A percentile compares a stretch with the other conserved stretches of the same genome.
These are phyloP conservation scores for Chaetomium cochliodes DNA, from an alignment of 495 filamentous ascomycete species.

Conservation along the genomic window DNA sequence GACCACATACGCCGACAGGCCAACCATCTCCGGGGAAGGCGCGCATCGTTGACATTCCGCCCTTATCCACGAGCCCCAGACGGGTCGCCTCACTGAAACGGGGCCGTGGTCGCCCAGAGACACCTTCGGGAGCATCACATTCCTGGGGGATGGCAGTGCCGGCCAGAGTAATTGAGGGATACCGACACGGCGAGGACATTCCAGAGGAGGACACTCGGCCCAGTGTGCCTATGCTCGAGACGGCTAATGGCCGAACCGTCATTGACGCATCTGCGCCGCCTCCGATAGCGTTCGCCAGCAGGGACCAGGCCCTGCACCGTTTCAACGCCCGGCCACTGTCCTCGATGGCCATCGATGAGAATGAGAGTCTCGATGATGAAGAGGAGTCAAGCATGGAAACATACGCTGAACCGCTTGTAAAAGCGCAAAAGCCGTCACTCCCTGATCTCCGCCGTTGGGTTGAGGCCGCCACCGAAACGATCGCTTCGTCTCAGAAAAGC, in stretches of 20 bases:
- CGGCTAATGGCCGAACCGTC: constrained; percentile 24
- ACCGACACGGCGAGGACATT: not conserved
- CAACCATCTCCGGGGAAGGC: constrained; percentile 20
- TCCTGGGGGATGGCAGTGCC: not conserved
- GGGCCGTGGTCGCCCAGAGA: not conserved
- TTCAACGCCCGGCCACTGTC: not conserved
- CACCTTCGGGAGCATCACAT: constrained; percentile 1
- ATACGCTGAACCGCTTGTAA: not conserved
- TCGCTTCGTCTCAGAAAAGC: not conserved
- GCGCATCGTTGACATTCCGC: constrained; percentile 33
- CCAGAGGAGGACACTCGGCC: not conserved
- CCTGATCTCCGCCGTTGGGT: constrained; percentile 15
- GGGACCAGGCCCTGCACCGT: constrained; percentile 2
- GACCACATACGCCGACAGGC: constrained; percentile 23
- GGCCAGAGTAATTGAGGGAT: not conserved
- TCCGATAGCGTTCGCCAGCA: constrained; percentile 13
- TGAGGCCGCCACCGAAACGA: not conserved
- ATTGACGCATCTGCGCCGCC: constrained; percentile 30
- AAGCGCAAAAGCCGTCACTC: constrained; percentile 12
- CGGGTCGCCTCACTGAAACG: constrained; percentile 22
- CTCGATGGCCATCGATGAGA: not conserved
- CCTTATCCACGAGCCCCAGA: constrained; percentile 19
- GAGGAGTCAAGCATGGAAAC: not conserved
- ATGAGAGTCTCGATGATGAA: not conserved
- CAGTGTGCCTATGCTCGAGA: constrained; percentile 16